Base-by-base conservation (phyloP, 108 stramenopile species). In the Discostella pseudostelligera region DNA sequence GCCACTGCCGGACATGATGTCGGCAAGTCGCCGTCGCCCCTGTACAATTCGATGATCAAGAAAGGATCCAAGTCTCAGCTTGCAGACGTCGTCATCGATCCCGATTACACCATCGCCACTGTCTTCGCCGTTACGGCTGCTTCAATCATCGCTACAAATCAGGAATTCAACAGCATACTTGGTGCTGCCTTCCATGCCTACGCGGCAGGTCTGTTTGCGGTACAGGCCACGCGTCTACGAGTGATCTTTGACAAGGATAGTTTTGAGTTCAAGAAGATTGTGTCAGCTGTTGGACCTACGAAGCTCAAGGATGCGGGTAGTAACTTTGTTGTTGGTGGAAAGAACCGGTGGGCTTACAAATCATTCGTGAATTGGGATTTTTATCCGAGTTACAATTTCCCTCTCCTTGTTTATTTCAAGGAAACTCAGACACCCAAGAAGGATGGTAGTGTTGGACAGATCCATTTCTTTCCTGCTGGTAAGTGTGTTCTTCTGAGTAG, bases 401-500 rank as follows among this genome's bases (percentile, higher is more conserved):
- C 91, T 6, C 84, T 92, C 46, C 56, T 89, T 54, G 88, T 88
- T 6, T 92, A 92, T 73, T 92, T 92, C 67, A 89, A 89, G 60
- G 91, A 92, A 53, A 86, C 81, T 12, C 84, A 88, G 58, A 92
- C 91, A 4, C 80, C 81, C 10, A 55, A 71, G 21, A 79, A 59
- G 21, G 82, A 81, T 26, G 85, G 84, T 77, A 81, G 74, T 56
- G 84, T 50, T 56, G 74, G 69, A 17, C 65, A 68, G 32, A 53
- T 86, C 12, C 88, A 89, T 65, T 89, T 87, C 72, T 89, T 87
- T 44, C 86, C 88, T 19, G 86, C 85, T 24, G 51, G 51, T 53
- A 28, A 13, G 39, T 49, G 24, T 6, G 24, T 7, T 53, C 3
- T 26, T 53, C 4, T 14, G n/a, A n/a, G n/a, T n/a, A n/a, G n/a